A percentile compares a stretch with the other conserved stretches of the same genome.
phyloP scores from a whole-genome alignment of 768 basidiomycete species.

The Termitomyces sp. region DNA sequence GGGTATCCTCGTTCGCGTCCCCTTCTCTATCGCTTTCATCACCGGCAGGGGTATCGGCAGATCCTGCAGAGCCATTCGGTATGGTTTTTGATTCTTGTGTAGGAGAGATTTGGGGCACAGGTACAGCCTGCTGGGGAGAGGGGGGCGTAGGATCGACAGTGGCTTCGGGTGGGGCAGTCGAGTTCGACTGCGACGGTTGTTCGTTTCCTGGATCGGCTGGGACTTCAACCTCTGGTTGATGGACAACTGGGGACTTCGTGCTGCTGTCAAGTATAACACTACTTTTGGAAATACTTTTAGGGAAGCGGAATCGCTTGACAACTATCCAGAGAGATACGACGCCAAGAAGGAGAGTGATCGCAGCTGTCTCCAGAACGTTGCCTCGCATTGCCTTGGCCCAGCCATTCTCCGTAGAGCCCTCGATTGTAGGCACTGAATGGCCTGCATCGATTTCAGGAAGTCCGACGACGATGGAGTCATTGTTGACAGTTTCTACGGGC shows the following conservation, averaged over 20 bases:
- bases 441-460: not conserved
- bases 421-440: not conserved
- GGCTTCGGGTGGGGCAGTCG: not conserved
- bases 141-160: not conserved
- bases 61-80: slow-evolving; percentile 3
- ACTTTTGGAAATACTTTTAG: not conserved
- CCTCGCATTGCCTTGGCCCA: slow-evolving; percentile 11
- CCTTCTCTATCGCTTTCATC: slow-evolving; percentile 62
- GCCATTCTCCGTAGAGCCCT: slow-evolving; percentile 1
- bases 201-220: not conserved
- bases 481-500: slow-evolving; percentile 1
- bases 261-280: not conserved
- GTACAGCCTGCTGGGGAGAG: not conserved
- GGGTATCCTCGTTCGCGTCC: slow-evolving; percentile 24
- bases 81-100: not conserved
- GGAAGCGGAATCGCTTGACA: slow-evolving; percentile 18
- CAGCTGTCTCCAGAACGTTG: slow-evolving; percentile 21
- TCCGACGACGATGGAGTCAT: slow-evolving; percentile 3
- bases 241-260: not conserved
- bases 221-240: slow-evolving; percentile 1
- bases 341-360: slow-evolving; percentile 22
- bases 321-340: slow-evolving; percentile 29
- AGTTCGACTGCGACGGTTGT: slow-evolving; percentile 4
- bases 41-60: slow-evolving; percentile 27
- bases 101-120: not conserved